These are phyloP conservation scores for Volvox reticuliferus DNA, from an alignment of 139 green algal species.

Conservation along the genomic window DNA sequence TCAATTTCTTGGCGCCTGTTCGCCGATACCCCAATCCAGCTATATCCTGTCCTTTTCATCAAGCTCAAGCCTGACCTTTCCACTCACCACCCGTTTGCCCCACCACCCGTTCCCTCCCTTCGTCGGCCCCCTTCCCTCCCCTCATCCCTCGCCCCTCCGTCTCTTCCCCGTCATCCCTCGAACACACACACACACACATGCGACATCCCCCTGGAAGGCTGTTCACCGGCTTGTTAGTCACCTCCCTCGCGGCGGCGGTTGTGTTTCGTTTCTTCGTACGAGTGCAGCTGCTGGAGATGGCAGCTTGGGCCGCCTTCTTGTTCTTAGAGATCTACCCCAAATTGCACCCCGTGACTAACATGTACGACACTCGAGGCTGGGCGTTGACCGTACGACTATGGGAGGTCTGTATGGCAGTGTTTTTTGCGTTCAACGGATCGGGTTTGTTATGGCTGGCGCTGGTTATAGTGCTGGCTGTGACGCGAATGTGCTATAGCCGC, in stretches of 20 bases:
- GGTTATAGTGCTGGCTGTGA: neutral
- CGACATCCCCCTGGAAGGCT: slow-evolving; percentile 51
- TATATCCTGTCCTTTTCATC: no score
- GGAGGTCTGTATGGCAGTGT: slow-evolving; percentile 43
- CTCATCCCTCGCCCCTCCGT: neutral
- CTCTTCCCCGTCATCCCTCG: neutral
- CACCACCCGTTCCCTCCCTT: no score
- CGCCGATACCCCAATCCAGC: no score
- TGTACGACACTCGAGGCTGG: slow-evolving; percentile 40
- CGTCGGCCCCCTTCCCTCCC: no score
- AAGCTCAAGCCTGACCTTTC: no score
- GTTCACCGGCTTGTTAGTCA: slow-evolving; percentile 75
- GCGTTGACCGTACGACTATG: slow-evolving; percentile 48
- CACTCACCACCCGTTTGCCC: no score
- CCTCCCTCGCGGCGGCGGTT: slow-evolving; percentile 70
- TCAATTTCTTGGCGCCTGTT: no score
- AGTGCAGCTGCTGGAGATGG: slow-evolving; percentile 74
- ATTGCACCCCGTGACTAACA: neutral
- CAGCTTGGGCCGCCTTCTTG: slow-evolving; percentile 76
- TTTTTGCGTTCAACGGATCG: slow-evolving; percentile 47
- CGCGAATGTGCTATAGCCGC: neutral
- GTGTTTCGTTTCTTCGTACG: slow-evolving; percentile 69
- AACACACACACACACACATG: neutral
- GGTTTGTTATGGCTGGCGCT: slow-evolving; percentile 41
- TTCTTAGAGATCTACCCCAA: slow-evolving; percentile 76